phyloP scores from a whole-genome alignment of 2,329 filamentous ascomycete genomes.

The Pyrenophora tritici-repentis region DNA sequence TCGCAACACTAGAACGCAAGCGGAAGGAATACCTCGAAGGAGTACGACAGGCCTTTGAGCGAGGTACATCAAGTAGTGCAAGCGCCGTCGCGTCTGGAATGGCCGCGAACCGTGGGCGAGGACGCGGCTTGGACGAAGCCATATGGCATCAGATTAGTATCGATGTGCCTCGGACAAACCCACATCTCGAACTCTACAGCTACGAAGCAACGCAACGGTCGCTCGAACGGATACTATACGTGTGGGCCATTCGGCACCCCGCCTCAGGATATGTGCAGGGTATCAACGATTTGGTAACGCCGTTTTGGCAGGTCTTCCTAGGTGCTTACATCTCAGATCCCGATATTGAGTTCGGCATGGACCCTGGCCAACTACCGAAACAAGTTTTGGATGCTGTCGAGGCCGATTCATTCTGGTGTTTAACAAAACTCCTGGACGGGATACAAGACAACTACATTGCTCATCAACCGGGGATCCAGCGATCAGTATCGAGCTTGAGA shows the following conservation, averaged over 20 bases:
- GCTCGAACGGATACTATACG: constrained; percentile 90
- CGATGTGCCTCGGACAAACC: constrained; percentile 93
- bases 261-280: constrained; percentile 98
- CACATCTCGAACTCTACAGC: constrained; percentile 90
- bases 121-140: constrained; percentile 88
- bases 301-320: constrained; percentile 97
- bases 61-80: constrained; percentile 52
- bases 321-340: constrained; percentile 93
- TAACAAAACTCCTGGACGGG: constrained; percentile 96
- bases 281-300: constrained; percentile 96
- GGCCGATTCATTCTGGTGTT: constrained; percentile 97
- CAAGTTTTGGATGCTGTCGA: constrained; percentile 94
- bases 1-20: constrained; percentile 89
- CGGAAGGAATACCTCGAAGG: constrained; percentile 96
- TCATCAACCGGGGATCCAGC: constrained; percentile 93
- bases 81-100: constrained; percentile 58
- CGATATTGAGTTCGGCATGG: constrained; percentile 92
- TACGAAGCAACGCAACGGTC: constrained; percentile 96
- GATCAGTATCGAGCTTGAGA: constrained; percentile 85
- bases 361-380: constrained; percentile 89
- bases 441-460: constrained; percentile 99
- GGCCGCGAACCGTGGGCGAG: constrained; percentile 61
- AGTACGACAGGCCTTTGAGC: constrained; percentile 70
- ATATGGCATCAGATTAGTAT: constrained; percentile 99
- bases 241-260: constrained; percentile 97